Conservation (phyloP, 2,329 filamentous ascomycete genomes). For the Sordariomycetes sp. region DNA sequence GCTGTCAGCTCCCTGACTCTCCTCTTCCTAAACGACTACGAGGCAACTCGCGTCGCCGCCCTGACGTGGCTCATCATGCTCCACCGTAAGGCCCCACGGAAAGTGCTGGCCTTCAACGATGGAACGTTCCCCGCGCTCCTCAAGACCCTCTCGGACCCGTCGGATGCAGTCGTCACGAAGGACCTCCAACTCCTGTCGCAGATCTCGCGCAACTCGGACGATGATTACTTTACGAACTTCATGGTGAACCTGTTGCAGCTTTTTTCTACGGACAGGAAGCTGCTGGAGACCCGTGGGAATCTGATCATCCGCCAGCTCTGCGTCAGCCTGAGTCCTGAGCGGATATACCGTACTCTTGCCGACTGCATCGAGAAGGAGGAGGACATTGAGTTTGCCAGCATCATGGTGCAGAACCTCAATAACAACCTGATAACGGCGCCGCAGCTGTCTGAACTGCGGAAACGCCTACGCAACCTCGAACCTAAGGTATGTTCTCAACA, state of each 20-base stretch:
- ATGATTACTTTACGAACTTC: constrained; percentile 95
- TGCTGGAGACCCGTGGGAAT: constrained; percentile 88
- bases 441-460: constrained; percentile 81
- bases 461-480: constrained; percentile 81
- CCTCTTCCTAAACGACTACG: constrained; percentile 92
- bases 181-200: constrained; percentile 90
- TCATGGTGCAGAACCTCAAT: constrained; percentile 99
- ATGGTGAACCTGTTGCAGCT: constrained; percentile 95
- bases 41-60: constrained; percentile 87
- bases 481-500: constrained; percentile 46
- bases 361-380: constrained; percentile 97
- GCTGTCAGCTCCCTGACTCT: constrained; percentile 89
- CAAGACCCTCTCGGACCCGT: constrained; percentile 91
- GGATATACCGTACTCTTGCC: constrained; percentile 89
- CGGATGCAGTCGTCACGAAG: constrained; percentile 90
- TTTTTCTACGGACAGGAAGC: constrained; percentile 84
- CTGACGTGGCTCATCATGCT: constrained; percentile 97
- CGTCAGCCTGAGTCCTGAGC: constrained; percentile 82
- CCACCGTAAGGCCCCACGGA: constrained; percentile 85
- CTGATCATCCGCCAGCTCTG: constrained; percentile 94
- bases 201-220: constrained; percentile 92
- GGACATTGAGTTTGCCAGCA: constrained; percentile 96
- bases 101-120: constrained; percentile 91
- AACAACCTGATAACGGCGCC: constrained; percentile 98
- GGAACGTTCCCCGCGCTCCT: constrained; percentile 92